Evolutionary conservation across 169 alveolate species (phyloP).

Genomic region (Cyclospora cayetanensis): DNA sequence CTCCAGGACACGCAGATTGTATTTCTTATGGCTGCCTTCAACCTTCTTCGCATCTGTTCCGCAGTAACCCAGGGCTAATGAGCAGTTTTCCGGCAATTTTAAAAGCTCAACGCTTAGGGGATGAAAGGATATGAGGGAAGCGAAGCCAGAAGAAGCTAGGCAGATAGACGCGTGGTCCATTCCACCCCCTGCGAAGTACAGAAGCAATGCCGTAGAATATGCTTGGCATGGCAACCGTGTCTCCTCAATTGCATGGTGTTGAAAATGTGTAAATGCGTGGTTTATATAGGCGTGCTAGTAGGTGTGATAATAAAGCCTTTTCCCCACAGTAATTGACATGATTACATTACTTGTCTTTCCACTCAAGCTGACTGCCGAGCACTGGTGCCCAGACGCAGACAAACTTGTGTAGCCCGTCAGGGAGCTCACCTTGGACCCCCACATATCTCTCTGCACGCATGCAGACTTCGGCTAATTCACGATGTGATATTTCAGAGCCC

Average conservation of each 20-base stretch:
- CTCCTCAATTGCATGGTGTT: no score
- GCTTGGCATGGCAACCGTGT: not conserved
- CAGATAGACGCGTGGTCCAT: not conserved
- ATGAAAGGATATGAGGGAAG: not conserved
- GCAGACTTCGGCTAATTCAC: not conserved
- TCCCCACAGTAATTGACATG: not conserved
- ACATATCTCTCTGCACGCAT: not conserved
- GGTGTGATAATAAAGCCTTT: no score
- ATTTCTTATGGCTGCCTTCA: not conserved
- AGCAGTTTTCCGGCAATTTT: not conserved
- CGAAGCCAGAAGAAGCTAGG: not conserved
- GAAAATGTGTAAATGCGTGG: no score
- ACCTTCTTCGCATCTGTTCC: not conserved
- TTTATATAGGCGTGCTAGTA: no score
- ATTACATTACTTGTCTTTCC: not conserved
- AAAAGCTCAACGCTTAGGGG: not conserved
- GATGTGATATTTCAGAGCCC: not conserved
- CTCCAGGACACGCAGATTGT: not conserved
- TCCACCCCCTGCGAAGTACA: not conserved
- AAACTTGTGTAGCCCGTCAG: no score
- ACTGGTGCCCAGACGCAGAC: no score
- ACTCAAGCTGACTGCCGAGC: no score
- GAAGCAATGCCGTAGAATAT: no score
- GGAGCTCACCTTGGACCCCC: not conserved
- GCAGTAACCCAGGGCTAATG: not conserved